Base-by-base conservation (phyloP, 192 early-diverging fungal genomes). In the Diversispora eburnea region DNA sequence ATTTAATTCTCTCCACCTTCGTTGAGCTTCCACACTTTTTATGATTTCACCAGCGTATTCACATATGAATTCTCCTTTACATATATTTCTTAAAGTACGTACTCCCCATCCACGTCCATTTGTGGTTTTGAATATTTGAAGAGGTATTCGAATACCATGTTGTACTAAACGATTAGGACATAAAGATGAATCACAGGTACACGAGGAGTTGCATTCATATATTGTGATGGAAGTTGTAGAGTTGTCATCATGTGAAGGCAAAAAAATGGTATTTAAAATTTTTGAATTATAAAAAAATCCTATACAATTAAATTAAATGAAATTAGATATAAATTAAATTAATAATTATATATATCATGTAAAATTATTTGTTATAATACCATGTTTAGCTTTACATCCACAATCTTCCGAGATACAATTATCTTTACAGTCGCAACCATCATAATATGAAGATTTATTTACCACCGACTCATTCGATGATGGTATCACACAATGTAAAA, bases 41-140 rank as follows among this genome's bases (percentile, higher is more conserved):
- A 72, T 72, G 8, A 72, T 61, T 61, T 72, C 70, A 60, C 70
- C 70, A 25, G 70, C 70, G 47, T 72, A 72, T 20, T 72, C 70
- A 39, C 70, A 72, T 25, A 72, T 58, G 33, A 72, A 72, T 17
- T 60, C 20, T 13, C 70, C 70, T 61, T 72, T 58, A 17, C 8
- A 19, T 12, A 72, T 72, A 3, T 19, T 60, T 39, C 6, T 6
- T 17, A 15, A 20, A 22, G 57, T 17, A 47, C 58, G 57, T 55
- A 72, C 45, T 15, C 70, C 70, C 70, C 70, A 72, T 25, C 70
- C 70, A 22, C 66, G 20, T 19, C 45, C 33, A 39, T 25, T 8
- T 45, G 5, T 8, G 33, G 57, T 61, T 20, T 46, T 58, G 55
- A 72, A 72, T 33, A 72, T 39, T 45, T 61, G 41, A 7, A 72